phyloP scores from a whole-genome alignment of 768 basidiomycete species.

The Mycena filopes region DNA sequence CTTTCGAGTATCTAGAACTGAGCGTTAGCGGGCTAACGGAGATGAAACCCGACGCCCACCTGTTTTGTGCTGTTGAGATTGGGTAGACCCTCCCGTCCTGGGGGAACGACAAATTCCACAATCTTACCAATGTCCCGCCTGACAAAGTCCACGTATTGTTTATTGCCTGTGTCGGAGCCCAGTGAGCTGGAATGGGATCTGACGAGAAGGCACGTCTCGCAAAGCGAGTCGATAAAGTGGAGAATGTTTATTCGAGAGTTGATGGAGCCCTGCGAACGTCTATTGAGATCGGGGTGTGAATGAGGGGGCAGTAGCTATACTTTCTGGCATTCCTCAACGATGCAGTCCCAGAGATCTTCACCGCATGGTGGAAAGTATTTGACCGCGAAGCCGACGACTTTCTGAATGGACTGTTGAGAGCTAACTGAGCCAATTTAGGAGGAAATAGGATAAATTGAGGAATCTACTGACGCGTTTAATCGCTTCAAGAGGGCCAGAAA shows the following conservation, averaged over 20 bases:
- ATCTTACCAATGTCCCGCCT: slow-evolving; percentile 82
- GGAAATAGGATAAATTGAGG: neutral
- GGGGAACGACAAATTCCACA: slow-evolving; percentile 87
- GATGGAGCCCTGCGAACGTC: slow-evolving; percentile 72
- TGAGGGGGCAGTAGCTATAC: slow-evolving; percentile 45
- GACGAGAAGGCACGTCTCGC: slow-evolving; percentile 78
- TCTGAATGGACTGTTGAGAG: slow-evolving; percentile 35
- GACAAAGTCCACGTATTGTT: slow-evolving; percentile 83
- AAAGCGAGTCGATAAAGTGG: slow-evolving; percentile 90
- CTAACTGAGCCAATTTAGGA: slow-evolving; percentile 33
- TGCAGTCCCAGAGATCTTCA: slow-evolving; percentile 94
- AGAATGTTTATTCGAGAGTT: slow-evolving; percentile 95
- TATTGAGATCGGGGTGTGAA: neutral
- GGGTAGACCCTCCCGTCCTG: slow-evolving; percentile 86
- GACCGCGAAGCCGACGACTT: slow-evolving; percentile 32
- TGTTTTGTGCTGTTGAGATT: slow-evolving; percentile 91
- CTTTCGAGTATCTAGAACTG: slow-evolving; percentile 88
- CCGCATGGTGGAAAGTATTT: slow-evolving; percentile 64
- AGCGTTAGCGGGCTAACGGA: neutral
- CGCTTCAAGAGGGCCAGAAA: slow-evolving; percentile 30
- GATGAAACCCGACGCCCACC: slow-evolving; percentile 52
- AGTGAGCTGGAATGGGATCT: slow-evolving; percentile 63
- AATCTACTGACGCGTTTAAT: slow-evolving; percentile 29
- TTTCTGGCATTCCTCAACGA: slow-evolving; percentile 91
- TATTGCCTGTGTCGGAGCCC: slow-evolving; percentile 50